These are phyloP conservation scores for Sextonia rubra DNA, from an alignment of 164 flowering plant species.

Conservation along the genomic window DNA sequence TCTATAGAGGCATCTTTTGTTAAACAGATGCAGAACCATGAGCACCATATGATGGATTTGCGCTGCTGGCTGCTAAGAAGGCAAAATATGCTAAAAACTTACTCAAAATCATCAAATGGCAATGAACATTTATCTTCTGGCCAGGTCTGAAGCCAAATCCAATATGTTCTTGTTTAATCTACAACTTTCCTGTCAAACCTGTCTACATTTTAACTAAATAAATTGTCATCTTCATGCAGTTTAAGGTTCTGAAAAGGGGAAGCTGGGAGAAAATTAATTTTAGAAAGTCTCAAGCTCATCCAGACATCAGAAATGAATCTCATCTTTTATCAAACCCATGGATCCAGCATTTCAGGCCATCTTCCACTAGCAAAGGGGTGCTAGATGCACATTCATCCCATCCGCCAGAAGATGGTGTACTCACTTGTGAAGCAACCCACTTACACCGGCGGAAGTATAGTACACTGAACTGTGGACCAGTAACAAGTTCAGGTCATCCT, in stretches of 20 bases:
- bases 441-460: slow-evolving; percentile 12
- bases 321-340: slow-evolving; percentile 38
- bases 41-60: slow-evolving; percentile 31
- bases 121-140: slow-evolving; percentile 26
- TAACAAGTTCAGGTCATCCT: slow-evolving; percentile 17
- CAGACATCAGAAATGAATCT: slow-evolving; percentile 15
- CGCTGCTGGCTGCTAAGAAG: slow-evolving; percentile 23
- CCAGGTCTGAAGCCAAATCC: slow-evolving; percentile 40
- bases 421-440: slow-evolving; percentile 5
- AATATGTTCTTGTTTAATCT: neutral
- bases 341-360: slow-evolving; percentile 42
- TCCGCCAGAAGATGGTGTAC: slow-evolving; percentile 16
- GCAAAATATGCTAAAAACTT: slow-evolving; percentile 18
- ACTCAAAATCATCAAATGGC: slow-evolving; percentile 11
- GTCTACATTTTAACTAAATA: neutral
- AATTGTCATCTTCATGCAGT: slow-evolving; percentile 26
- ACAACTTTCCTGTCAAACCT: neutral
- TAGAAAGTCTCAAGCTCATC: slow-evolving; percentile 23
- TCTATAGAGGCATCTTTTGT: slow-evolving; percentile 85
- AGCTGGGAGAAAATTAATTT: slow-evolving; percentile 50
- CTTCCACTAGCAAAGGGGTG: slow-evolving; percentile 11
- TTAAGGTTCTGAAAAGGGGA: slow-evolving; percentile 56
- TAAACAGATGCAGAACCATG: slow-evolving; percentile 34
- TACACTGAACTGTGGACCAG: slow-evolving; percentile 9
- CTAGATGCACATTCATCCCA: slow-evolving; percentile 12